phyloP scores from a whole-genome alignment of 2,329 filamentous ascomycete species.

The Talaromyces islandicus region DNA sequence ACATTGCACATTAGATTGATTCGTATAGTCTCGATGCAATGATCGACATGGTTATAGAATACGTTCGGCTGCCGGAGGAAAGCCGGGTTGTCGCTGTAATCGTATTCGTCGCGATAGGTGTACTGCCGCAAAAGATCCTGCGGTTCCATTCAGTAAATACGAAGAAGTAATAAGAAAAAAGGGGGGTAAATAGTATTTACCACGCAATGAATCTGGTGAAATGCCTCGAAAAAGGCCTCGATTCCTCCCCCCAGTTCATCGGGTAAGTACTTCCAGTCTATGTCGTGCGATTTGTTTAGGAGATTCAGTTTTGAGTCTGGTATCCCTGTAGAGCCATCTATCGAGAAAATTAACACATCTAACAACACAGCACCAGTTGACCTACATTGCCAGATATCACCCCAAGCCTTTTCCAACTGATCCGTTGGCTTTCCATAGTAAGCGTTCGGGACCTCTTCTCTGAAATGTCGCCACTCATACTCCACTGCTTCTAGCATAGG shows the following conservation, averaged over 20 bases:
- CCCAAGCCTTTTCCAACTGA: background rate
- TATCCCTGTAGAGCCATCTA: background rate
- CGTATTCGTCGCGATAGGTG: constrained; percentile 2
- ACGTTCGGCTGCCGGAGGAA: background rate
- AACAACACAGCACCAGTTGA: too few species aligned
- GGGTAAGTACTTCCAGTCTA: background rate
- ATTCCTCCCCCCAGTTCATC: constrained; percentile 2
- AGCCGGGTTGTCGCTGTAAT: constrained; percentile 1
- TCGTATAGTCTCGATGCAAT: constrained; percentile 2
- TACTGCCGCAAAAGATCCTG: constrained; percentile 1
- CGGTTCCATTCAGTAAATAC: background rate
- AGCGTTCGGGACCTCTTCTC: background rate
- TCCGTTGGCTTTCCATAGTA: background rate
- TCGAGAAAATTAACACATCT: background rate
- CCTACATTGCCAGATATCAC: constrained; percentile 1
- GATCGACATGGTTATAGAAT: background rate
- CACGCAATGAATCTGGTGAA: constrained; percentile 4
- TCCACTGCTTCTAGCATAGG: constrained; percentile 1
- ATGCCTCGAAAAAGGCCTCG: background rate
- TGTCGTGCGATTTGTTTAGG: background rate
- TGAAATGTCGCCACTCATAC: background rate
- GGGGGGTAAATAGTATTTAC: background rate
- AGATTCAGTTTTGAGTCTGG: constrained; percentile 1
- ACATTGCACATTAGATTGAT: constrained; percentile 1
- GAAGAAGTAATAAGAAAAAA: background rate